Base-by-base conservation (phyloP, 2,329 filamentous ascomycete species). In the Curvularia sp. region DNA sequence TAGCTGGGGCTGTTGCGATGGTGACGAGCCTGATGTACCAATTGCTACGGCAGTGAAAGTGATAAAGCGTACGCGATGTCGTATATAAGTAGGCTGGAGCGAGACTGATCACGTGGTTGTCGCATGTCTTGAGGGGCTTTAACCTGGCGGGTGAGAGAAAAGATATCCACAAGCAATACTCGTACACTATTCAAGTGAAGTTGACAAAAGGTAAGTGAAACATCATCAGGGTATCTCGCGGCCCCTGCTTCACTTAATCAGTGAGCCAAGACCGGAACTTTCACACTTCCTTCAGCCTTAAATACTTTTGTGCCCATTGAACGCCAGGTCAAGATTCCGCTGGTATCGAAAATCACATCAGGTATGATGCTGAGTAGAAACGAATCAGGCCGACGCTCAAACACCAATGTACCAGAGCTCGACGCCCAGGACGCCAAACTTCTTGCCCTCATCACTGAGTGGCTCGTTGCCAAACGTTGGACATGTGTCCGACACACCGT, bases 381-480 rank as follows among this genome's bases (percentile, higher is more conserved):
- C 10, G n/a, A 38, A 28, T 32, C 21, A 10, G 32, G n/a, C n/a
- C 18, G 8, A 32, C 8, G 13, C 38, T 71, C 57, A 74, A 25
- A 67, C 64, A 15, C 95, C 94, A 67, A 98, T 85, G 73, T 91
- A 93, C 95, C 95, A 99, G 10, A 98, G 79, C 79, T 99, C 95
- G 1, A 97, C 91, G 1, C 93, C 94, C 30, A 97, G 74, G 12
- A 99, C 86, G 59, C 92, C 91, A 73, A 98, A 99, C 76, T 96
- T 97, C 60, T 89, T 87, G 1, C 94, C 95, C 71, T 96, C 92
- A 54, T 97, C 94, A 70, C 94, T 97, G 50, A 99, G 80, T 9
- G 91, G 89, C 80, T 97, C 93, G 68, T 99, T 99, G 0, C 93
- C 92, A 79, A 98, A 99, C 0, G 95, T 99, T 60, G 91, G 88